Conservation (phyloP, 768 basidiomycete species). For the Chiua virens region DNA sequence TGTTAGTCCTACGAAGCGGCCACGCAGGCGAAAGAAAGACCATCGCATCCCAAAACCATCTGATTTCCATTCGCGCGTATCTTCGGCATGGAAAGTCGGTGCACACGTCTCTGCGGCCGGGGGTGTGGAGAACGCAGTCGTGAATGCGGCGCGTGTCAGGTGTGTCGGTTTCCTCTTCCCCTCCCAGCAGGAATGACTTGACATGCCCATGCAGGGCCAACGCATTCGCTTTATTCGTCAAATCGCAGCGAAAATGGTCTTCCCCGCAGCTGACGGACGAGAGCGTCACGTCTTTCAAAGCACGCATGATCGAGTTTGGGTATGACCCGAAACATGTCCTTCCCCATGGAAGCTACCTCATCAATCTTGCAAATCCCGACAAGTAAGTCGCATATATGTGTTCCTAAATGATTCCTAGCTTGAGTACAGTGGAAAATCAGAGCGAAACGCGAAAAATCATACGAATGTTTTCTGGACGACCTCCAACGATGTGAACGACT, state of each 20-base stretch:
- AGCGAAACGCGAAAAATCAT: slow-evolving; percentile 67
- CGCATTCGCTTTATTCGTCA: slow-evolving; percentile 81
- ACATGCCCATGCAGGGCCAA: slow-evolving; percentile 56
- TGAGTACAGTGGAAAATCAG: slow-evolving; percentile 30
- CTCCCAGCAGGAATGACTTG: not conserved
- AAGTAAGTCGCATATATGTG: slow-evolving; percentile 42
- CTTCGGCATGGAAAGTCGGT: slow-evolving; percentile 66
- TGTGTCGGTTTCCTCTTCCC: slow-evolving; percentile 26
- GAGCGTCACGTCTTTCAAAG: slow-evolving; percentile 58
- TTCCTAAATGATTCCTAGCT: not conserved
- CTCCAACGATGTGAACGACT: slow-evolving; percentile 74
- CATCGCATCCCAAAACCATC: slow-evolving; percentile 15
- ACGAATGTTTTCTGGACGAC: slow-evolving; percentile 82
- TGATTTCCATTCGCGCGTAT: slow-evolving; percentile 30
- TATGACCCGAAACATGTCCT: slow-evolving; percentile 65
- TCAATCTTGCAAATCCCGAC: slow-evolving; percentile 84
- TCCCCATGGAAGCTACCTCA: slow-evolving; percentile 83
- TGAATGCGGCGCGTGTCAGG: slow-evolving; percentile 73
- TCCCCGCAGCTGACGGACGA: slow-evolving; percentile 55
- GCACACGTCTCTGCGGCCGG: slow-evolving; percentile 84
- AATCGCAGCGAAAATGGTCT: slow-evolving; percentile 81
- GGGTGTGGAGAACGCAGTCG: slow-evolving; percentile 71
- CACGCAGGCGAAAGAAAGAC: slow-evolving; percentile 13
- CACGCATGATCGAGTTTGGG: slow-evolving; percentile 55
- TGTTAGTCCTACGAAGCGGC: not conserved